phyloP scores from a whole-genome alignment of 2,329 filamentous ascomycete genomes.

The Gnomoniopsis smithogilvyi region DNA sequence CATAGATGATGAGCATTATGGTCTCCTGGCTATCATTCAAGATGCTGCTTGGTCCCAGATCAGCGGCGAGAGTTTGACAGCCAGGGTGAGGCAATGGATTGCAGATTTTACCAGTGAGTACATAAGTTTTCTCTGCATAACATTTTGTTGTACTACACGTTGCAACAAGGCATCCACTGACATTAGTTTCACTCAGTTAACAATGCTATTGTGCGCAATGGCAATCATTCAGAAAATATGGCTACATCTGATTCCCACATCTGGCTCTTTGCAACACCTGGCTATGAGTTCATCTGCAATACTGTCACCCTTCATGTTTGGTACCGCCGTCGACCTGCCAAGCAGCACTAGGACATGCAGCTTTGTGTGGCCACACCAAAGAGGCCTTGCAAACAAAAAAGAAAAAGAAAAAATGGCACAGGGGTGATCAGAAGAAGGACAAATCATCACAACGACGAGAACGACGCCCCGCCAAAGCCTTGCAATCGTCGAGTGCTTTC shows the following conservation, averaged over 20 bases:
- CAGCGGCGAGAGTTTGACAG: neutral
- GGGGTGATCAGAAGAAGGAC: neutral
- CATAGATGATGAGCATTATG: neutral
- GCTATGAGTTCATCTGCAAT: slow-evolving; percentile 8
- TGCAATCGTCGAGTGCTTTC: neutral
- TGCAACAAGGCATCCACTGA: neutral
- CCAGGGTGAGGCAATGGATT: slow-evolving; percentile 2
- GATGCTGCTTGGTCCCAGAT: neutral
- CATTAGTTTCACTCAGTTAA: neutral
- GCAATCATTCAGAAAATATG: neutral
- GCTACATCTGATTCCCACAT: neutral
- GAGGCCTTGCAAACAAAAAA: neutral
- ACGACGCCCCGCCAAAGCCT: neutral
- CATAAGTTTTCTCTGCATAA: neutral
- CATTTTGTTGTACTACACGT: neutral
- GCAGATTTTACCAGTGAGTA: slow-evolving; percentile 7
- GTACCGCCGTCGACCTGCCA: neutral
- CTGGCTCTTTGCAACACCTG: slow-evolving; percentile 12
- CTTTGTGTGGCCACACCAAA: neutral
- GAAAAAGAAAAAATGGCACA: no score
- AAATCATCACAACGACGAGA: neutral
- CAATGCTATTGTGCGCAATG: neutral
- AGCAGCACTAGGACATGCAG: neutral
- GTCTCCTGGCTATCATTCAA: neutral
- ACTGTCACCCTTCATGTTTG: neutral